phyloP scores from a whole-genome alignment of 129 eudicot genomes.

The Chrysanthemum lavandulifolium region DNA sequence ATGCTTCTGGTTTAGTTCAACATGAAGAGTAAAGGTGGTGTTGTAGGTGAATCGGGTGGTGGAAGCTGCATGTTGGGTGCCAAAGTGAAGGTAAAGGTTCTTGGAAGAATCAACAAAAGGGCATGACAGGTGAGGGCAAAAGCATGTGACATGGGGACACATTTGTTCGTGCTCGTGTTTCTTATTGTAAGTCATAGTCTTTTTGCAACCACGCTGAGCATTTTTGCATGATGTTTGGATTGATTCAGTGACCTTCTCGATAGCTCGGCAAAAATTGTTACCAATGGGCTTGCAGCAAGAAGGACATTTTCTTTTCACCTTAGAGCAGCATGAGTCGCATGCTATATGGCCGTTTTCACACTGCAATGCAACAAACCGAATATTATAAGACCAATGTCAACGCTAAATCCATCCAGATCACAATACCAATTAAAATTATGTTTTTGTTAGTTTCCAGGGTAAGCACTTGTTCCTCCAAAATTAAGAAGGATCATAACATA shows the following conservation, averaged over 20 bases:
- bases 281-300: conserved; percentile 64
- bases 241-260: conserved; percentile 77
- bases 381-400: background rate
- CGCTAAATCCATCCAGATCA: background rate
- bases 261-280: conserved; percentile 71
- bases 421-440: no score
- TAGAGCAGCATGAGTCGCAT: conserved; percentile 57
- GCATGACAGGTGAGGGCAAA: conserved; percentile 57
- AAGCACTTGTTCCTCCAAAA: background rate
- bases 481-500: background rate
- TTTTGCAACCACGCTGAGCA: conserved; percentile 49
- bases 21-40: conserved; percentile 30
- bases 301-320: conserved; percentile 57
- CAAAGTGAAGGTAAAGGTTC: conserved; percentile 47
- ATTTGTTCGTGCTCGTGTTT: conserved; percentile 51
- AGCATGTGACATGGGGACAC: conserved; percentile 51
- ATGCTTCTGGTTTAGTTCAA: conserved; percentile 29
- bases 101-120: conserved; percentile 34
- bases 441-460: no score
- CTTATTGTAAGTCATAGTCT: conserved; percentile 40
- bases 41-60: conserved; percentile 43
- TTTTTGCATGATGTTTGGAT: conserved; percentile 46
- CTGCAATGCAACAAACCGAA: conserved; percentile 29
- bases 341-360: conserved; percentile 79
- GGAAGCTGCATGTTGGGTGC: conserved; percentile 35